These are phyloP conservation scores for Stephania yunnanensis DNA, from an alignment of 164 flowering plant species.

Conservation along the genomic window DNA sequence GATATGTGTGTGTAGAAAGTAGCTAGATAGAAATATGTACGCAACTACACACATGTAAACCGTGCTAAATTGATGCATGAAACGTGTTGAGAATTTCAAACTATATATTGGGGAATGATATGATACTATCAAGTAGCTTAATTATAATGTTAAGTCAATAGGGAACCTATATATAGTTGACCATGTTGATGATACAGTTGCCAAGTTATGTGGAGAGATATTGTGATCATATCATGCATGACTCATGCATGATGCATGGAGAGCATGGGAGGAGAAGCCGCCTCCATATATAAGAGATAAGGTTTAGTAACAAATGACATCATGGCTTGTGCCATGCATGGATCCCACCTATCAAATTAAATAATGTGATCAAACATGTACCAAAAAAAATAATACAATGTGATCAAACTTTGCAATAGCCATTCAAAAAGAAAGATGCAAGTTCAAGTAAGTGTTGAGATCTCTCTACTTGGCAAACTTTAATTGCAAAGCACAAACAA, in stretches of 20 bases:
- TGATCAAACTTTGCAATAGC: not conserved
- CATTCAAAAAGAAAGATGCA: not conserved
- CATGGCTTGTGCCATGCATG: conserved; percentile 27
- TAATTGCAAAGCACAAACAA: not conserved
- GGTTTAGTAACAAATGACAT: conserved; percentile 23
- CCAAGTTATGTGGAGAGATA: not conserved
- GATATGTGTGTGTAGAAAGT: not conserved
- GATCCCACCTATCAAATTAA: conserved; percentile 12
- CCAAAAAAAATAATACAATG: not conserved
- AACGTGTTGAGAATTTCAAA: not conserved
- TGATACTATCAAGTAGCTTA: no score
- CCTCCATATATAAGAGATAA: conserved; percentile 9
- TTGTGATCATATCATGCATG: not conserved
- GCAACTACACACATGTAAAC: not conserved
- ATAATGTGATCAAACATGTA: no score
- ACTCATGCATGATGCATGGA: not conserved
- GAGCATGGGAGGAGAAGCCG: conserved; percentile 17
- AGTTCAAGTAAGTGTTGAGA: not conserved
- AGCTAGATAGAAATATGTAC: no score
- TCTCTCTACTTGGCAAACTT: not conserved
- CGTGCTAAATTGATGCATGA: not conserved
- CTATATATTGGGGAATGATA: not conserved
- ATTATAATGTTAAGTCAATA: no score
- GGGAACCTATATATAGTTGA: no score
- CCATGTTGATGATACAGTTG: conserved; percentile 2